Evolutionary conservation across 495 filamentous ascomycete genomes (phyloP), one percentile per base, ranked within the genome.

Genomic region (Aspergillus ellipticus): DNA sequence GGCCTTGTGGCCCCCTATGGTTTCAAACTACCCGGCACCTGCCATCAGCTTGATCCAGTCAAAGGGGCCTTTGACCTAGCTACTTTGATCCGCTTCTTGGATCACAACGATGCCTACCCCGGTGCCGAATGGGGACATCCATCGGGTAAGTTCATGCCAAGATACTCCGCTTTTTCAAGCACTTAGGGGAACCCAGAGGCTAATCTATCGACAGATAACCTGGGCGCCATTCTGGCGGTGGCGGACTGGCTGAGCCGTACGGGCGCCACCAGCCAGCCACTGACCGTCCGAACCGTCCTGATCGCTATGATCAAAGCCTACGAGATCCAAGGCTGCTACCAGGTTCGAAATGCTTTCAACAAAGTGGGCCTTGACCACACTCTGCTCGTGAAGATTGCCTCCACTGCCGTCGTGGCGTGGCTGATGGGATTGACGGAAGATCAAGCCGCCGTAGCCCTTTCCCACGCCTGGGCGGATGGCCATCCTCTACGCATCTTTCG

Each of bases 71-170:
- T 75, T 48, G 67, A 75, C 39, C 16, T 76, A 22, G 71, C 71
- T 6, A 33, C 57, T 1, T 45, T 74, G 55, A 72, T 76, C 6
- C 62, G 69, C 2, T 74, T 68, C 49, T 56, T 74, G 7, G 73
- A 74, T 28, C 73, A 74, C 24, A 76, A 76, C 33, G 73, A 74
- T 60, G 69, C 70, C 17, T 55, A 62, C 7, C 47, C 53, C 6
- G 72, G 73, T 0, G 66, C 60, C 6, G 73, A 76, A 56, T 74
- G 70, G 69, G 68, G 72, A 11, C 72, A 74, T 63, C 72, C 72
- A 17, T 68, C 66, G 13, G 35, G 35, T 39, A 39, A 5, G 35
- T 39, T 13, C 35, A 13, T 13, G 3, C n/a, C 35, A 15, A 4
- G 11, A n/a, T 4, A n/a, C 11, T n/a, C 6, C n/a, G 11, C 31